Conservation (phyloP, 805 yeast species). For the Ogataea pini region DNA sequence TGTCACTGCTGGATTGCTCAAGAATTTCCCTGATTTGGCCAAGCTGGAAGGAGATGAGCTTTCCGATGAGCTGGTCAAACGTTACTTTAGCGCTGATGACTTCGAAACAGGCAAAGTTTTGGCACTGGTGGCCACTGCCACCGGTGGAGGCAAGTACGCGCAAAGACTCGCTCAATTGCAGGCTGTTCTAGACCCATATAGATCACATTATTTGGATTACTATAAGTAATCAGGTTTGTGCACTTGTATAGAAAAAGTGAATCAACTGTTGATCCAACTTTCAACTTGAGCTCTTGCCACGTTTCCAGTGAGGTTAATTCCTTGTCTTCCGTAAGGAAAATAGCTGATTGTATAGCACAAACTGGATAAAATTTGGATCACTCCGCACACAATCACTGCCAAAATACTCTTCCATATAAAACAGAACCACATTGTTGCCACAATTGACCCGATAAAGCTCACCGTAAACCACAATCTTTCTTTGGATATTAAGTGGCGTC, state of each 20-base stretch:
- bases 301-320: constrained; percentile 56
- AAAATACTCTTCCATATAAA: constrained; percentile 64
- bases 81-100: constrained; percentile 16
- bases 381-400: constrained; percentile 67
- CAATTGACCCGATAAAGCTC: constrained; percentile 72
- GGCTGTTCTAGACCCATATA: constrained; percentile 23
- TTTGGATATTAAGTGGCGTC: constrained; percentile 64
- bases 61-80: constrained; percentile 13
- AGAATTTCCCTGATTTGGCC: constrained; percentile 19
- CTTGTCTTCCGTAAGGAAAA: constrained; percentile 87
- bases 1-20: constrained; percentile 25
- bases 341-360: constrained; percentile 82
- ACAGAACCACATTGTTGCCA: constrained; percentile 71
- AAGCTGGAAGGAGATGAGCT: constrained; percentile 15
- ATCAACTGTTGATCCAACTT: constrained; percentile 30
- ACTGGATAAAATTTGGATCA: constrained; percentile 77
- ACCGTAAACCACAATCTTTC: constrained; percentile 72
- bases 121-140: constrained; percentile 13
- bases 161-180: constrained; percentile 15
- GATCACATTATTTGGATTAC: constrained; percentile 18
- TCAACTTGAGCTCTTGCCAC: constrained; percentile 42
- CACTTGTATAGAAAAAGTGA: background rate
- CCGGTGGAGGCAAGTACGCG: constrained; percentile 1
- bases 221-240: constrained; percentile 6
- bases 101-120: constrained; percentile 23